phyloP scores from a whole-genome alignment of 805 yeast species.

The Komagataella pseudopastoris region DNA sequence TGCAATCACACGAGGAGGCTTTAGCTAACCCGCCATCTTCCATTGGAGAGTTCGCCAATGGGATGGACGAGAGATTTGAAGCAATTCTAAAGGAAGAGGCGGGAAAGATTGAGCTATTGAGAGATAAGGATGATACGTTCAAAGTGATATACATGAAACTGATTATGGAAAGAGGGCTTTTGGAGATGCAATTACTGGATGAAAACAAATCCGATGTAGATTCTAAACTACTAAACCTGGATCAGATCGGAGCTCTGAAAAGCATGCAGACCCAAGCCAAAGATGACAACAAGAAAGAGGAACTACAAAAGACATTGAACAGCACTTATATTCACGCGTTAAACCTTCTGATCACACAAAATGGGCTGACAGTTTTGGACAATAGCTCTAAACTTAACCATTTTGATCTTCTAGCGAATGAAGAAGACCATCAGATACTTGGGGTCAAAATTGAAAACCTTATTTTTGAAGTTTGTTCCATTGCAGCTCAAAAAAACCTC shows the following conservation, averaged over 20 bases:
- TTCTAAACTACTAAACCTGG: background rate
- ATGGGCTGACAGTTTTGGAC: background rate
- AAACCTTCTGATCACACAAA: background rate
- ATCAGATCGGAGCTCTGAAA: background rate
- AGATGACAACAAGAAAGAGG: background rate
- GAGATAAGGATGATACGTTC: background rate
- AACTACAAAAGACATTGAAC: background rate
- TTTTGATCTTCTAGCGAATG: background rate
- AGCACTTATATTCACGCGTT: background rate
- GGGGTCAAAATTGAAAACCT: background rate
- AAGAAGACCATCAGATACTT: background rate
- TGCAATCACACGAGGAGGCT: background rate
- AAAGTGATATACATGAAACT: background rate
- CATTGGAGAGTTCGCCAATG: background rate
- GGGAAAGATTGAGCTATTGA: background rate
- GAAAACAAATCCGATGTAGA: background rate
- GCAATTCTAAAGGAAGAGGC: background rate
- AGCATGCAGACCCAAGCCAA: background rate
- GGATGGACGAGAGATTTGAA: background rate
- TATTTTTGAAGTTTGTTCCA: background rate
- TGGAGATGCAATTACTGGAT: background rate
- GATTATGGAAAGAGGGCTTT: background rate
- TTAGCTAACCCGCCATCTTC: background rate
- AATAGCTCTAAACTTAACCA: background rate
- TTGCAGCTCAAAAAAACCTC: background rate